Conservation (phyloP, 192 early-diverging fungal species). For the Backusella sp. region DNA sequence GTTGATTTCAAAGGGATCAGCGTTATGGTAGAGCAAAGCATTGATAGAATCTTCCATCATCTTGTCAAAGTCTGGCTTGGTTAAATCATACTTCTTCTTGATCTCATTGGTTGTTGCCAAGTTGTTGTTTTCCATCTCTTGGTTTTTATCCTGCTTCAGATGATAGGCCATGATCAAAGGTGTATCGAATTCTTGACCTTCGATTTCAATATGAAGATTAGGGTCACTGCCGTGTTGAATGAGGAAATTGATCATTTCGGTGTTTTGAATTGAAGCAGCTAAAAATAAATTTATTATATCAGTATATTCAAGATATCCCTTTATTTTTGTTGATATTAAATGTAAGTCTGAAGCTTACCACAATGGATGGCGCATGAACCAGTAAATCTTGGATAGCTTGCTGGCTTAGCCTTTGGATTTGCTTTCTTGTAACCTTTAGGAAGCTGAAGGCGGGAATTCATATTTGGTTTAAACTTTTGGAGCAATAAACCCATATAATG, state of each 20-base stretch:
- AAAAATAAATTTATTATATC: background rate
- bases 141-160: background rate
- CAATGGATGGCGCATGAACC: constrained; percentile 27
- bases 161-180: constrained; percentile 20
- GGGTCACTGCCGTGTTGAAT: constrained; percentile 21
- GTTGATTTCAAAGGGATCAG: constrained; percentile 20
- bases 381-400: constrained; percentile 22
- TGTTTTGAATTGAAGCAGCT: constrained; percentile 27
- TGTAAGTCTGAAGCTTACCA: constrained; percentile 13
- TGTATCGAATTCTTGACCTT: background rate
- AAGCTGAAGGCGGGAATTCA: constrained; percentile 15
- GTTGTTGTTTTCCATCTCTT: background rate
- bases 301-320: background rate
- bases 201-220: constrained; percentile 5
- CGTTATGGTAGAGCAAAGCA: background rate
- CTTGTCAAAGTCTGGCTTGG: constrained; percentile 15
- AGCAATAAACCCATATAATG: constrained; percentile 5
- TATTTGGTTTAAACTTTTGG: constrained; percentile 12
- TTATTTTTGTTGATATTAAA: background rate
- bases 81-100: constrained; percentile 17
- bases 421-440: constrained; percentile 24
- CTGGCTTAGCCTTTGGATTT: constrained; percentile 21
- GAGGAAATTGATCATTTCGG: constrained; percentile 23
- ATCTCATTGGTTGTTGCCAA: background rate
- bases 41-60: background rate